Evolutionary conservation across 805 yeast genomes (phyloP), one percentile per base, ranked within the genome.

Genomic region (Candida dajiaensis): DNA sequence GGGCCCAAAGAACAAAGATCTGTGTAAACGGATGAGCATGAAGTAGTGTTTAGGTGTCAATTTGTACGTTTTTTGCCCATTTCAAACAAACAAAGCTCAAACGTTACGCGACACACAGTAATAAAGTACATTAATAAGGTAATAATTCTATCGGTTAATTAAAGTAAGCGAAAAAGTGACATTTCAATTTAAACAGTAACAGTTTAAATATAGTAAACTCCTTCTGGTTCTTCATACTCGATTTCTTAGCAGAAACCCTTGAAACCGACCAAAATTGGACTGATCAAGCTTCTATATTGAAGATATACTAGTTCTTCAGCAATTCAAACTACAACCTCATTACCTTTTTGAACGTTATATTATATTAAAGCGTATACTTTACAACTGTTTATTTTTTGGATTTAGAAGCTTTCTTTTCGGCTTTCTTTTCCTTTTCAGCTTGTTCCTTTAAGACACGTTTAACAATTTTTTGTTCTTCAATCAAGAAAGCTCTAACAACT

Each of bases 381-480:
- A 46, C 45, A 44, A 37, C 40, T 42, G 41, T 49, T 56, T 59
- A 57, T 52, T 58, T 56, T 48, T 55, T 52, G 42, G 59, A 50
- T 52, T 57, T 57, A 55, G 66, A 55, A 61, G 66, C 63, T 49
- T 66, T 65, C 69, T 70, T 69, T 59, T 71, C 77, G 57, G 77
- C 73, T 66, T 76, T 81, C 77, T 82, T 79, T 69, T 86, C 92
- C 78, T 88, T 85, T 66, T 82, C 89, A 69, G 89, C 85, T 76
- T 87, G 88, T 73, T 89, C 97, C 86, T 92, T 92, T 71, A 94
- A 85, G 68, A 94, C 97, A 80, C 95, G 89, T 90, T 94, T 95
- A 73, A 94, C 99, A 63, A 94, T 90, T 89, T 94, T 95, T 81
- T 94, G 98, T 81, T 94, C 99, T 82, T 95, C 99, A 64, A 94